Evolutionary conservation across 1,284 basidiomycete genomes (phyloP), one percentile per base, ranked within the genome.

Genomic region (Pseudozyma sp.): DNA sequence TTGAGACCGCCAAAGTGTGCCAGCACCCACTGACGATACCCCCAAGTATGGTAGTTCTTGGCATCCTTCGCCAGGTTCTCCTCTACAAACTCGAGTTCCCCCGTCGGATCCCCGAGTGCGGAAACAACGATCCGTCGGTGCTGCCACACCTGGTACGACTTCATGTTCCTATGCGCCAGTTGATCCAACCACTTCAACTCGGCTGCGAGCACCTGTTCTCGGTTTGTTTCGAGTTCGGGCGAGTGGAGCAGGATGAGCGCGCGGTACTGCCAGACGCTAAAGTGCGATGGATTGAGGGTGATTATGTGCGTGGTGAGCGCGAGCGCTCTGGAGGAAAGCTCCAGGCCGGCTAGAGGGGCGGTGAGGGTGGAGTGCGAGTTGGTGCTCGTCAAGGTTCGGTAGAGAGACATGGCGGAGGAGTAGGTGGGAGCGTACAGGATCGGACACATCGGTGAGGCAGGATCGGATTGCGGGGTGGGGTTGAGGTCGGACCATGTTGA

Each of bases 21-120:
- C 3, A 84, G 58, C 0, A 83, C 63, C 82, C 82, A 84, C 44
- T 81, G 75, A 5, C 81, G 64, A 42, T 84, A 82, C 0, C 74
- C 77, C 82, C 82, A 84, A 5, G 82, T 84, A 46, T 84, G 81
- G 44, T 84, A 84, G 57, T 84, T 84, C 43, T 84, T 84, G 13
- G 62, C 44, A 52, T 83, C 82, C 7, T 54, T 49, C 3, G 50
- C 57, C 40, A 84, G 59, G 11, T 75, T 68, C 13, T 66, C 50
- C 16, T 29, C 43, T 3, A 71, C 70, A 58, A 84, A 83, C 9
- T 48, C 60, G 7, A 84, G 51, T 37, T 84, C 82, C 1, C 54
- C 31, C 5, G 53, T 57, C 4, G 78, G 81, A 13, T 78, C 71
- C 0, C 69, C 77, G 5, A 81, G 54, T 10, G 72, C 70, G 0